Percentiles rank a stretch among this genome's conserved stretches.
Conservation (phyloP, 2,329 filamentous ascomycete genomes). For the Peltaster fructicola region DNA sequence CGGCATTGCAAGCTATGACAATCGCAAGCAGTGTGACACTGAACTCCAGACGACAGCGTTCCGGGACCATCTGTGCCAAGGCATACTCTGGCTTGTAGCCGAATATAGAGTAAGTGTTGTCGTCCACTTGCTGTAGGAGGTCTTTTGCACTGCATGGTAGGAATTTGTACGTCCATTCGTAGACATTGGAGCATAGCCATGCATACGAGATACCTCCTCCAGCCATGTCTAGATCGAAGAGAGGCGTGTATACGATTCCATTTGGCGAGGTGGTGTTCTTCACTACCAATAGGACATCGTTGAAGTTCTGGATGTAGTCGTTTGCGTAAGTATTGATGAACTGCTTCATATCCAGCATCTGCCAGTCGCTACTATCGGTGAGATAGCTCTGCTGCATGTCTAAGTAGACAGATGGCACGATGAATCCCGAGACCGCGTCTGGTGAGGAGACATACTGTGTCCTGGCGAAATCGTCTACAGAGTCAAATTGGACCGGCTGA, state of each 20-base stretch:
- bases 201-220: neutral
- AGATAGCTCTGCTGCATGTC: too few species aligned
- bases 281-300: constrained; percentile 3
- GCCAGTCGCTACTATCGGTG: too few species aligned
- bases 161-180: constrained; percentile 1
- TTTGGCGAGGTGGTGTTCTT: constrained; percentile 2
- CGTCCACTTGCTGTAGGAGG: too few species aligned
- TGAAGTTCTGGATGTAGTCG: constrained; percentile 1
- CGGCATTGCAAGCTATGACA: constrained; percentile 10
- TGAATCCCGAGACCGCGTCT: too few species aligned
- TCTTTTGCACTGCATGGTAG: constrained; percentile 1
- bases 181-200: neutral
- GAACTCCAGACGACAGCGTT: constrained; percentile 14
- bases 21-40: constrained; percentile 13
- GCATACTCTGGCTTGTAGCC: constrained; percentile 11
- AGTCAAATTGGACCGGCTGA: too few species aligned
- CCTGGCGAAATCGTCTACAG: too few species aligned
- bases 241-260: constrained; percentile 3
- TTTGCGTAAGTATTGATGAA: constrained; percentile 2
- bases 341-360: too few species aligned
- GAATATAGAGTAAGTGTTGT: too few species aligned
- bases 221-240: neutral
- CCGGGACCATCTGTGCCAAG: constrained; percentile 7
- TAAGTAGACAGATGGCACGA: too few species aligned
- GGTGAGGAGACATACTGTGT: too few species aligned